Evolutionary conservation across 2,329 filamentous ascomycete species (phyloP).

Genomic region (Sporothrix sp.): DNA sequence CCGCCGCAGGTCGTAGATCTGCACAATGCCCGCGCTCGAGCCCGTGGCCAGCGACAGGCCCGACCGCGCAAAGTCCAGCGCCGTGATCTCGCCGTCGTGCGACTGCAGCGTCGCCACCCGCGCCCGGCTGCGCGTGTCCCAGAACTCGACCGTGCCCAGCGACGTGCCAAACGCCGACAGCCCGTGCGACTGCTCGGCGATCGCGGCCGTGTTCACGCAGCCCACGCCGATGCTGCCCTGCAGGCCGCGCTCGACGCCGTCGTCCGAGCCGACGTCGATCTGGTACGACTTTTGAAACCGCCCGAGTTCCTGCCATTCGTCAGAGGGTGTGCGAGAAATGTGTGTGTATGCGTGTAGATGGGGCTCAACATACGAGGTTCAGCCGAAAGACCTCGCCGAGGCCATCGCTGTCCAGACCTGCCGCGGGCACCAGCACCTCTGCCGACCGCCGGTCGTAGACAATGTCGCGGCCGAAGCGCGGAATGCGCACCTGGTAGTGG

Average conservation of each 20-base stretch:
- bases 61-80: slow-evolving; percentile 74
- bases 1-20: slow-evolving; percentile 85
- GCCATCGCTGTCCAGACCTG: slow-evolving; percentile 77
- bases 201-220: slow-evolving; percentile 75
- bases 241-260: slow-evolving; percentile 60
- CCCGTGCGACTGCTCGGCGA: slow-evolving; percentile 84
- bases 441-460: slow-evolving; percentile 73
- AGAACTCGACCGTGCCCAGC: slow-evolving; percentile 92
- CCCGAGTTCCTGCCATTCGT: slow-evolving; percentile 58
- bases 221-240: slow-evolving; percentile 82
- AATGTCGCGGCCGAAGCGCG: slow-evolving; percentile 84
- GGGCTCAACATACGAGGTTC: slow-evolving; percentile 56
- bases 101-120: slow-evolving; percentile 67
- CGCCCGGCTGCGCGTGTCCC: slow-evolving; percentile 78
- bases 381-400: slow-evolving; percentile 87
- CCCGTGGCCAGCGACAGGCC: slow-evolving; percentile 80
- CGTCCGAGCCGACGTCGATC: slow-evolving; percentile 79
- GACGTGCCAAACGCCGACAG: slow-evolving; percentile 89
- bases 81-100: slow-evolving; percentile 67
- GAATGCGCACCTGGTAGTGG: slow-evolving; percentile 82
- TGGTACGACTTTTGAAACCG: slow-evolving; percentile 93
- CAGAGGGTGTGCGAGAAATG: too few relatives aligned
- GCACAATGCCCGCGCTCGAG: slow-evolving; percentile 76
- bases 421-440: slow-evolving; percentile 78
- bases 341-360: too few relatives aligned